Percentiles rank a stretch among this genome's conserved stretches.
These are phyloP conservation scores for Leptosphaerulina australis DNA, from an alignment of 2,329 filamentous ascomycete species.

Conservation along the genomic window DNA sequence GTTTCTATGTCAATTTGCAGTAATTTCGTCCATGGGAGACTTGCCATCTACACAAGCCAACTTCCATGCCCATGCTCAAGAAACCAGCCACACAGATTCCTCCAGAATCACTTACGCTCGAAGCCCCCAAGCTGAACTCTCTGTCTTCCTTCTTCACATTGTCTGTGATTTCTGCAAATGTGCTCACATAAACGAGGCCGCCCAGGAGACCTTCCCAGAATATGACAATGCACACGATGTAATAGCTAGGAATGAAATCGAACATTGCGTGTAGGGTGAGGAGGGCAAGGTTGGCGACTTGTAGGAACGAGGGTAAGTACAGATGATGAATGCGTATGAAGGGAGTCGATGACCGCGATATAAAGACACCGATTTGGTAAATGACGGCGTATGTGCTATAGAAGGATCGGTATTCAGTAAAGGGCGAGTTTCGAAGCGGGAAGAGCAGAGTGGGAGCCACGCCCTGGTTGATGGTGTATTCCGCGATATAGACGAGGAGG, in stretches of 20 bases:
- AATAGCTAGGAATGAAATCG: constrained; percentile 83
- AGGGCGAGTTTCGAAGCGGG: constrained; percentile 76
- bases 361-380: constrained; percentile 93
- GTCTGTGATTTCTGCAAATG: constrained; percentile 92
- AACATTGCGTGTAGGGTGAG: constrained; percentile 78
- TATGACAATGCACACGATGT: constrained; percentile 80
- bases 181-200: constrained; percentile 85
- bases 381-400: constrained; percentile 95
- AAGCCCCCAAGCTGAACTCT: constrained; percentile 89
- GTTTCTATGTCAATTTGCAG: constrained; percentile 42
- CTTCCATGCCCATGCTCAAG: constrained; percentile 81
- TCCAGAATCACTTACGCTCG: constrained; percentile 87
- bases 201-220: constrained; percentile 96
- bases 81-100: constrained; percentile 91
- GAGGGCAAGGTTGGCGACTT: constrained; percentile 76
- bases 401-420: constrained; percentile 80
- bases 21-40: constrained; percentile 75
- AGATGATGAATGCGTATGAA: constrained; percentile 81
- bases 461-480: constrained; percentile 98
- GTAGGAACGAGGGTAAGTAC: constrained; percentile 81
- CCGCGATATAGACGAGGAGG: constrained; percentile 88
- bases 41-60: constrained; percentile 82
- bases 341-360: constrained; percentile 88
- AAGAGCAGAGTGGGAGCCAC: constrained; percentile 90
- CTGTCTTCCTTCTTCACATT: constrained; percentile 76